Evolutionary conservation across 805 yeast genomes (phyloP).

Genomic region (Candida pseudoglaebosa): DNA sequence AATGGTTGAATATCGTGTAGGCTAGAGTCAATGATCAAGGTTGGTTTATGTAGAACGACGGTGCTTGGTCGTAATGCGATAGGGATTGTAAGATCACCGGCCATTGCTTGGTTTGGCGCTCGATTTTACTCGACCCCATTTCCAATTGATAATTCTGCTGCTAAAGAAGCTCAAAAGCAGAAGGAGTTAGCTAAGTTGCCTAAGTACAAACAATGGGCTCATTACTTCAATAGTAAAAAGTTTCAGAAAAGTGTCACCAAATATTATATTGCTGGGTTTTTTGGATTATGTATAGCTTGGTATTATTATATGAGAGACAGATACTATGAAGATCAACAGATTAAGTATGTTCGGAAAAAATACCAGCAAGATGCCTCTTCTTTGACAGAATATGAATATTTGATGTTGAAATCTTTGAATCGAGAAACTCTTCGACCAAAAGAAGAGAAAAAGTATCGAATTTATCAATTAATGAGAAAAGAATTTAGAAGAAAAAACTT

Average conservation of each 20-base stretch:
- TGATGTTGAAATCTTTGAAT: constrained; percentile 57
- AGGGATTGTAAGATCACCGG: neutral
- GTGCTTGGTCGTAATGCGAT: neutral
- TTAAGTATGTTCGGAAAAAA: constrained; percentile 38
- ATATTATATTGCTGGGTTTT: constrained; percentile 58
- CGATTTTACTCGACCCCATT: constrained; percentile 20
- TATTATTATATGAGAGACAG: constrained; percentile 63
- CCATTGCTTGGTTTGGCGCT: neutral
- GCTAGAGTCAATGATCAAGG: neutral
- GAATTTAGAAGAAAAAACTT: constrained; percentile 39
- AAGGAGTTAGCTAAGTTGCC: constrained; percentile 28
- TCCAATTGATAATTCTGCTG: constrained; percentile 24
- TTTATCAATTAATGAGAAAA: constrained; percentile 54
- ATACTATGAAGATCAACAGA: constrained; percentile 60
- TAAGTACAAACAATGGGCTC: constrained; percentile 36
- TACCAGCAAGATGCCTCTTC: constrained; percentile 31
- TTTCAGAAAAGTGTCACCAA: constrained; percentile 63
- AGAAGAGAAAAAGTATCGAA: constrained; percentile 55
- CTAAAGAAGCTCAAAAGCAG: constrained; percentile 22
- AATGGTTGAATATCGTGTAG: no score
- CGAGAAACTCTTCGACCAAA: constrained; percentile 56
- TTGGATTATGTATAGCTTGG: constrained; percentile 53
- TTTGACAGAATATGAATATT: constrained; percentile 58
- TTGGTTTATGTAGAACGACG: neutral
- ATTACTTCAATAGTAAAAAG: constrained; percentile 45